Percentiles rank a stretch among this genome's conserved stretches.
Conservation (phyloP, 768 basidiomycete genomes). For the Rhodosporidiobolus sp. region DNA sequence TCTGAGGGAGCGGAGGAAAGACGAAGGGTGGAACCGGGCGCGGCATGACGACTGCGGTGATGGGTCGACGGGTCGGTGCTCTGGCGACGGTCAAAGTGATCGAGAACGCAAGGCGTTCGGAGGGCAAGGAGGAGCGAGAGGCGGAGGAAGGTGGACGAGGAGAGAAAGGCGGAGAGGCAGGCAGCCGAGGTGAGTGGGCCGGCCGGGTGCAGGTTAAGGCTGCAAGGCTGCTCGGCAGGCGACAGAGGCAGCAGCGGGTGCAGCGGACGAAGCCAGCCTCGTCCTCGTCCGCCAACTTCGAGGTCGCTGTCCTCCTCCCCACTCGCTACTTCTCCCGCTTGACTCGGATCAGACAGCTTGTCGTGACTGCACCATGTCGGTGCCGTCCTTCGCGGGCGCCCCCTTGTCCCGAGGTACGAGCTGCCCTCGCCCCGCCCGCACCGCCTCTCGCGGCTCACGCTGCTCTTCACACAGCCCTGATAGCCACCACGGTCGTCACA, state of each 20-base stretch:
- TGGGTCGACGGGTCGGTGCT: too few relatives aligned
- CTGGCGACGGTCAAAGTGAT: too few relatives aligned
- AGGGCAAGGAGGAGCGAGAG: too few relatives aligned
- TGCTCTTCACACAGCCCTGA: conserved; percentile 4
- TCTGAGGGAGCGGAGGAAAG: conserved; percentile 30
- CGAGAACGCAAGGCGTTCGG: too few relatives aligned
- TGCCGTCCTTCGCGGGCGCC: conserved; percentile 21
- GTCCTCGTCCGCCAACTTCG: neutral
- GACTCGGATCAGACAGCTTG: neutral
- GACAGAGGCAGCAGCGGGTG: neutral
- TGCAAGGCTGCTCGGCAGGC: too few relatives aligned
- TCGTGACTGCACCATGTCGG: too few relatives aligned
- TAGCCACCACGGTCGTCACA: neutral
- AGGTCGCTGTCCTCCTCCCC: neutral
- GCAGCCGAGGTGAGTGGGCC: too few relatives aligned
- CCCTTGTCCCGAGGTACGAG: conserved; percentile 35
- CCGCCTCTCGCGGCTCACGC: neutral
- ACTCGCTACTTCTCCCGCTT: neutral
- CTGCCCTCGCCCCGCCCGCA: neutral
- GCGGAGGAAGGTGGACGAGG: too few relatives aligned
- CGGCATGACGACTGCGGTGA: too few relatives aligned
- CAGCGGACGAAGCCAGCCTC: neutral
- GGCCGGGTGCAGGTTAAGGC: too few relatives aligned
- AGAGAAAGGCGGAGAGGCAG: too few relatives aligned
- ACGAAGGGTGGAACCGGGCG: conserved; percentile 32